Evolutionary conservation across 2,329 filamentous ascomycete genomes (phyloP), one percentile per base, ranked within the genome.

Genomic region (Colletotrichum kahawae): DNA sequence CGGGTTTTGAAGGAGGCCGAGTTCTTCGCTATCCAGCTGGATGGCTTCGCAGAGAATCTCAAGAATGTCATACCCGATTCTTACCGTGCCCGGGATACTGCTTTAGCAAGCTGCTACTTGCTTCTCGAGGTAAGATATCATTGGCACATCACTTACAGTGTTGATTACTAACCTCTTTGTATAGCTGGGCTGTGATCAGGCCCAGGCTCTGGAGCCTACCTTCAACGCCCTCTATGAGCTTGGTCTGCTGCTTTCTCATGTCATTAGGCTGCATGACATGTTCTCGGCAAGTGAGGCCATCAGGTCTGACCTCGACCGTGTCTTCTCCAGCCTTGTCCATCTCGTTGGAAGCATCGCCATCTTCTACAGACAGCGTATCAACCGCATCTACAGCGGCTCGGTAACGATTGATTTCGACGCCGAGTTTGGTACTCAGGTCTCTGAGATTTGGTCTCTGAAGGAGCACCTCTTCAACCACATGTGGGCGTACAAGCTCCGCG

Each of bases 21-120:
- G 72, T 85, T 84, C 80, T 86, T 85, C 57, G 84, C 84, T 4
- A 79, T 85, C 7, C 84, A 86, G 74, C 79, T 86, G 18, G 83
- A 81, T 72, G 78, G 81, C 5, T 85, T 86, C 21, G 83, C 82
- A 8, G 77, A 77, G 29, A 81, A 80, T 24, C 79, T 86, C 2
- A 80, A 82, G 9, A n/a, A 60, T 0, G 81, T 82, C 24, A 75
- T 77, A 1, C 66, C 76, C 6, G 79, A 79, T 1, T 78, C 74
- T 21, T 79, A 69, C 78, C 82, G 77, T 18, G 59, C 66, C 6
- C 71, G 71, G 27, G 54, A 74, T 10, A 82, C 84, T 4, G 84
- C 83, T 2, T 74, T 86, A 12, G 83, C 83, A 2, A 83, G 82
- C 57, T 85, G 84, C 63, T 81, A 83, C 36, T 77, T 86, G 10